Percentiles rank a stretch among this genome's conserved stretches.
Conservation (phyloP, 148 eudicot genomes). For the Rhododendron vialii region DNA sequence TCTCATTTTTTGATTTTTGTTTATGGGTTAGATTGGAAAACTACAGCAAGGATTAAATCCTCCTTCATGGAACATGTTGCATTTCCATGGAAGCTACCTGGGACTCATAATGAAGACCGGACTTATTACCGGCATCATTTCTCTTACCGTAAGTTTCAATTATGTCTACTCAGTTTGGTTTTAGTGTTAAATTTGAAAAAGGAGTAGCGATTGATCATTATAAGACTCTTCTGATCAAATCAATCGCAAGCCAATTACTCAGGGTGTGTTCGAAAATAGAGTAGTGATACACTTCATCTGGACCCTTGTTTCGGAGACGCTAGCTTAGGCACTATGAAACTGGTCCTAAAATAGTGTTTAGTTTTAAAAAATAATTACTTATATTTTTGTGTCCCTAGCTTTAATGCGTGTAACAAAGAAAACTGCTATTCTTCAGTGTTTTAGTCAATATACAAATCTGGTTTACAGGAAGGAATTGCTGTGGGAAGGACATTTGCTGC, state of each 20-base stretch:
- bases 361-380: too few species aligned
- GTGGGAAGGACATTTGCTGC: slow-evolving; percentile 72
- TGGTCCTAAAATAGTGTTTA: not conserved
- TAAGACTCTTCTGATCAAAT: not conserved
- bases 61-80: slow-evolving; percentile 58
- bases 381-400: not conserved
- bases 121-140: slow-evolving; percentile 52
- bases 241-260: not conserved
- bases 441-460: not conserved
- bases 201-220: not conserved
- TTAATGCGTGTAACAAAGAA: not conserved
- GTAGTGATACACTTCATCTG: not conserved
- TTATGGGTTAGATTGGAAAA: slow-evolving; percentile 48
- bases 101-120: slow-evolving; percentile 59
- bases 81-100: slow-evolving; percentile 43
- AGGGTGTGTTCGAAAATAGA: not conserved
- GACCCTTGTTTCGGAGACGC: not conserved
- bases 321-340: not conserved
- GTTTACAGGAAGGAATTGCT: slow-evolving; percentile 60
- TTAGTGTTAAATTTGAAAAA: not conserved
- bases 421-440: not conserved
- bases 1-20: not conserved
- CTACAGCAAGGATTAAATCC: slow-evolving; percentile 61
- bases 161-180: not conserved
- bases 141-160: slow-evolving; percentile 46